These are phyloP conservation scores for Gaultheria prostrata DNA, from an alignment of 148 eudicot species.

Conservation along the genomic window DNA sequence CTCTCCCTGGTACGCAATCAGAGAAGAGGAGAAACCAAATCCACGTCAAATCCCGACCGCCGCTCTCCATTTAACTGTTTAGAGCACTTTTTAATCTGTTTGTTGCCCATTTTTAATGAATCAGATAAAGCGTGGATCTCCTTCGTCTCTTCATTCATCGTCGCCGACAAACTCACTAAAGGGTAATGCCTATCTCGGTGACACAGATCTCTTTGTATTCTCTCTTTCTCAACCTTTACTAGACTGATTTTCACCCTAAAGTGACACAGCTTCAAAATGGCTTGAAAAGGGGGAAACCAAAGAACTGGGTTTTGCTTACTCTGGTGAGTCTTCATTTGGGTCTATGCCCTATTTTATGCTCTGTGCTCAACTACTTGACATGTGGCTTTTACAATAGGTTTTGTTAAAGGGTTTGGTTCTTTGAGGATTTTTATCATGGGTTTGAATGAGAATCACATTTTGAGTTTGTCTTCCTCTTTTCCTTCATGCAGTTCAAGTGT, in stretches of 20 bases:
- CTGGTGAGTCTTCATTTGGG: neutral
- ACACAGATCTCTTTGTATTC: too few relatives aligned
- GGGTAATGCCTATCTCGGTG: too few relatives aligned
- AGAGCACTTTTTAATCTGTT: too few relatives aligned
- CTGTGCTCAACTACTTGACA: neutral
- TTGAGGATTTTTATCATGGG: neutral
- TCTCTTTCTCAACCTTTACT: too few relatives aligned
- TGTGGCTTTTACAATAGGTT: conserved; percentile 4
- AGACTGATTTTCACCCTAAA: neutral
- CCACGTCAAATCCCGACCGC: too few relatives aligned
- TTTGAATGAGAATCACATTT: conserved; percentile 1
- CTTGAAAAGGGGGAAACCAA: neutral
- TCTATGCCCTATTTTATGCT: neutral
- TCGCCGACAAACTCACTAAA: too few relatives aligned
- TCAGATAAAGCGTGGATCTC: too few relatives aligned
- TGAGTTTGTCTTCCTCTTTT: conserved; percentile 1
- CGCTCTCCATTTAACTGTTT: too few relatives aligned
- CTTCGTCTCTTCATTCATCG: too few relatives aligned
- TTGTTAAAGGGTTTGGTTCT: neutral
- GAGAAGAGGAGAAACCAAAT: too few relatives aligned
- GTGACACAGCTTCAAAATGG: neutral
- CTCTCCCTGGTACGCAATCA: too few relatives aligned
- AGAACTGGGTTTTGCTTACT: neutral
- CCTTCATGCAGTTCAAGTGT: conserved; percentile 20
- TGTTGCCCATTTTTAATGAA: too few relatives aligned